Evolutionary conservation across 257 asterid species (phyloP), one percentile per base, ranked within the genome.

Genomic region (Fraxinus quadrangulata): DNA sequence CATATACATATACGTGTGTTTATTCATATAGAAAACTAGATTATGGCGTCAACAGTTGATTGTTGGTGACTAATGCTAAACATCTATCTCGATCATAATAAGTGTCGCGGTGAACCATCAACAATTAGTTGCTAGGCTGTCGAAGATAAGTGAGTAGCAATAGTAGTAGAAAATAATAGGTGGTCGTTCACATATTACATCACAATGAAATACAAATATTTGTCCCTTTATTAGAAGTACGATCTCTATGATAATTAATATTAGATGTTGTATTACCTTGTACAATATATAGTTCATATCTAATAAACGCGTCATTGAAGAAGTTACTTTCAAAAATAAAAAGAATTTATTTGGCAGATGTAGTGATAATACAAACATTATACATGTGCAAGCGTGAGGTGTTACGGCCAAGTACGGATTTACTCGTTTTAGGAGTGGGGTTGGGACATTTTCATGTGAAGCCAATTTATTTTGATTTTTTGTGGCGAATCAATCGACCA

Each of bases 391-490:
- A 33, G 39, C 36, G 67, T 37, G 80, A 67, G 74, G 81, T 68
- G 86, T 73, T 83, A 76, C 86, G 84, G 84, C 36, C 61, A 56
- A 9, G 86, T 77, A 83, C 86, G 78, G 79, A 63, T 59, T 81
- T 74, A 76, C 77, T 65, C 74, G n/a, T 11, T 19, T 56, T 26
- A 36, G 36, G 4, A 3, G 19, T 34, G 9, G 24, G 56, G 33
- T 67, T 26, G 21, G 70, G 42, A 69, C 67, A 73, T n/a, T 70
- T 24, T n/a, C 31, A 19, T 34, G 68, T 56, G 68, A 24, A 30
- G 49, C 23, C 45, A 51, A 7, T 36, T 0, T 17, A 28, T 34
- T 33, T 37, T 28, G 7, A 13, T 16, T 72, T 5, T 7, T 16
- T 49, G 9, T 42, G 16, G 51, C 51, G 12, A 42, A 42, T 11